Base-by-base conservation (phyloP, 331 rosid genomes). In the Saraca asoca region DNA sequence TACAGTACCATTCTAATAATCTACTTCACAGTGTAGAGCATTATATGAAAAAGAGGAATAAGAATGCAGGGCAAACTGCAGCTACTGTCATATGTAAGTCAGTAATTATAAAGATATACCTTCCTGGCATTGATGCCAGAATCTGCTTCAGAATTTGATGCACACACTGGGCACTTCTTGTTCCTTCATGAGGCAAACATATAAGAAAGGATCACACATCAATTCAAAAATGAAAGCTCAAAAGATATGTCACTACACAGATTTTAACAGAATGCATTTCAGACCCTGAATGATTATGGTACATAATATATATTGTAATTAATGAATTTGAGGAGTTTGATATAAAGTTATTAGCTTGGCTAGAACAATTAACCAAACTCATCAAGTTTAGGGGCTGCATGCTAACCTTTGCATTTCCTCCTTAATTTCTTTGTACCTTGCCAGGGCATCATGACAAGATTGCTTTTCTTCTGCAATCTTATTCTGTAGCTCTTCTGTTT, bases 371-470 rank as follows among this genome's bases (percentile, higher is more conserved):
- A 54, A 48, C 13, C 5, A 44, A 12, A 67, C 35, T 46, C 17
- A 50, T 45, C 20, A 46, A 1, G 42, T 55, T 60, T 53, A 35
- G 41, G 72, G 77, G 53, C 18, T 10, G 4, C 34, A 52, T 46
- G n/a, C 88, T 80, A 55, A 92, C 96, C 96, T 82, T 74, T 73
- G 82, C 82, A 78, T 70, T 69, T 81, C 80, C 74, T 87, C 88
- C 67, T 89, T 85, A 58, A 79, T 84, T 70, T 85, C 95, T 39
- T 67, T 77, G 79, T 87, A 81, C 68, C 73, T 87, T 65, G 69
- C 80, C 71, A 89, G 73, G 66, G 86, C 77, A 74, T 87, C 87
- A 39, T 71, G 85, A 68, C 82, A 83, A 53, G 78, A 69, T 64
- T 62, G 75, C 75, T 81, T 87, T 72, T 92, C 93, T 15, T 72